Conservation (phyloP, 2,329 filamentous ascomycete genomes). For the Aspergillus sp. region DNA sequence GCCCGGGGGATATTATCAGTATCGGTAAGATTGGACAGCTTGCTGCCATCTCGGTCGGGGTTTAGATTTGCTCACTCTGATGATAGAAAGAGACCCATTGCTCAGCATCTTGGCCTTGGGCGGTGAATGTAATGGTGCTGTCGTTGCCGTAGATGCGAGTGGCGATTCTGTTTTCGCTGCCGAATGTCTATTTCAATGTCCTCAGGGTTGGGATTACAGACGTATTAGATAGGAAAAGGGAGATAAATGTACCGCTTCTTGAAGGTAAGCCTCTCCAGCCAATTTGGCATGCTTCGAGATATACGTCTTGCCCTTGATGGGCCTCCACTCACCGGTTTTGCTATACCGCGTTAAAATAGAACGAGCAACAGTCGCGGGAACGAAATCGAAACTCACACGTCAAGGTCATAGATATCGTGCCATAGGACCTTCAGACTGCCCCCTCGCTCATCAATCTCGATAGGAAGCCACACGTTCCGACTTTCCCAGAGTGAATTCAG, state of each 20-base stretch:
- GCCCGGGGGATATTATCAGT: no score
- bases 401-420: slow-evolving; percentile 58
- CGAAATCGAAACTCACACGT: slow-evolving; percentile 47
- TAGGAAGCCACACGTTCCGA: slow-evolving; percentile 58
- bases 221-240: no score
- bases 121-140: slow-evolving; percentile 54
- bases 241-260: slow-evolving; percentile 48
- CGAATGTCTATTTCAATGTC: slow-evolving; percentile 42
- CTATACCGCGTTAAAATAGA: not conserved
- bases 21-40: no score
- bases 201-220: no score
- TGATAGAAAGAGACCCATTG: slow-evolving; percentile 62
- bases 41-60: no score
- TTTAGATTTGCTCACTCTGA: slow-evolving; percentile 48
- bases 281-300: slow-evolving; percentile 47
- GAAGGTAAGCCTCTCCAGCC: slow-evolving; percentile 51
- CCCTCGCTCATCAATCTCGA: slow-evolving; percentile 53
- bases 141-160: slow-evolving; percentile 58
- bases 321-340: slow-evolving; percentile 50
- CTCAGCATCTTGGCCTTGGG: slow-evolving; percentile 51
- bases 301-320: slow-evolving; percentile 52
- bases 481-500: slow-evolving; percentile 58
- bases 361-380: no score
- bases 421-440: slow-evolving; percentile 53
- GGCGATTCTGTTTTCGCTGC: slow-evolving; percentile 46